phyloP scores from a whole-genome alignment of 2,329 filamentous ascomycete species.

The Elsinoe necatrix region DNA sequence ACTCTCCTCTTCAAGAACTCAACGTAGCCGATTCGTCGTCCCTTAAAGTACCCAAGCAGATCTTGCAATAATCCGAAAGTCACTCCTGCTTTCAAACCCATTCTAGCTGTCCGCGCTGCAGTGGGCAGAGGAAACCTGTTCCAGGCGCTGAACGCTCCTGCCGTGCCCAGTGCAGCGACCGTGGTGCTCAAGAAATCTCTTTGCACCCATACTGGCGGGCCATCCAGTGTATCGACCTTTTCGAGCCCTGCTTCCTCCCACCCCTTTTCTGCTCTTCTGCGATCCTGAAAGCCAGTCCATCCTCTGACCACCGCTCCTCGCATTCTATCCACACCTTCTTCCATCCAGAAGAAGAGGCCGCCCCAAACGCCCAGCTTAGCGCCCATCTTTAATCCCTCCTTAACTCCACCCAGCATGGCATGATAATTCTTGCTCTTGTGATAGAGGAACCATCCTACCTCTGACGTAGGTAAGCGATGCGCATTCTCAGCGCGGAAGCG shows the following conservation, averaged over 20 bases:
- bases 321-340: conserved; percentile 74
- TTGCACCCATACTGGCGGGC: conserved; percentile 22
- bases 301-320: conserved; percentile 52
- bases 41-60: conserved; percentile 57
- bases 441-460: conserved; percentile 94
- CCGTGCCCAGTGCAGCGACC: conserved; percentile 72
- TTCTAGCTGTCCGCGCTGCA: conserved; percentile 57
- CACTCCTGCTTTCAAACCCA: conserved; percentile 70
- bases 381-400: conserved; percentile 71
- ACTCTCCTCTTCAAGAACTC: conserved; percentile 43
- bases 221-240: conserved; percentile 21
- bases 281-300: conserved; percentile 31
- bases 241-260: conserved; percentile 25
- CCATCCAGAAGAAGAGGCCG: conserved; percentile 67
- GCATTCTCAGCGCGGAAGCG: conserved; percentile 94
- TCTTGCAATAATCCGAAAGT: conserved; percentile 78
- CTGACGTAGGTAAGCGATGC: conserved; percentile 76
- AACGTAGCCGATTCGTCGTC: conserved; percentile 66
- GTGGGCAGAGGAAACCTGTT: conserved; percentile 68
- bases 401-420: conserved; percentile 65
- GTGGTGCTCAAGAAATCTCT: conserved; percentile 75
- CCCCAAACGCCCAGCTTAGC: conserved; percentile 62
- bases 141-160: conserved; percentile 78
- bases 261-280: conserved; percentile 31
- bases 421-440: conserved; percentile 97